Evolutionary conservation across 192 early-diverging fungal genomes (phyloP), one percentile per base, ranked within the genome.

Genomic region (Coemansia sp.): DNA sequence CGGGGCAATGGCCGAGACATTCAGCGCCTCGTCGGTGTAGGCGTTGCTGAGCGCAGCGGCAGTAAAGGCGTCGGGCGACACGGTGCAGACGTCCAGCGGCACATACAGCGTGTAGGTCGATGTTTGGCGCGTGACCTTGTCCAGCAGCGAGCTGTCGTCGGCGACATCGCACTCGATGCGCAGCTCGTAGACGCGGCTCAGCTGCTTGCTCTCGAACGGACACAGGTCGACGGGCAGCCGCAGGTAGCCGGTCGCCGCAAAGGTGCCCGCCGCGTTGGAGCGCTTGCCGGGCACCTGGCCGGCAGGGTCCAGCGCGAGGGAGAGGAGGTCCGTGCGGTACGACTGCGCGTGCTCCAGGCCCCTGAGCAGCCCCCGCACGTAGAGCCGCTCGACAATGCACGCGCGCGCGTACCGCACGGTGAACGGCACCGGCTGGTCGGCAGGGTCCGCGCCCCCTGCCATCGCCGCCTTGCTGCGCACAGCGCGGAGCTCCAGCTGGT

Each of bases 91-190:
- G 19, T 79, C 71, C 39, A 79, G 40, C 25, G 67, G 63, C 14
- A 70, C 32, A 6, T 31, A 54, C 62, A 54, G n/a, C 3, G 36
- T 31, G 36, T 73, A 79, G 0, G 60, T 59, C 6, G 64, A 56
- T 17, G 65, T 60, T 20, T 72, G 67, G 4, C 68, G 63, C 12
- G 58, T 79, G 38, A 73, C 49, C 25, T 67, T 73, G 40, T 60
- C 41, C 41, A 72, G 54, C 7, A 76, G 32, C 25, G 74, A 76
- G 19, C 54, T 37, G 10, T 56, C 40, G 40, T 73, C 67, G 8
- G 59, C 60, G 17, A 79, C 64, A 24, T 79, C 77, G 15, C 67
- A 79, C 45, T 79, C 77, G 24, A 79, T 43, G 4, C 77, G 77
- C 17, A 70, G 22, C 53, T 73, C 64, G 43, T 79, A 79, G 4